phyloP scores from a whole-genome alignment of 106 monocot species.

The Amphibolis antarctica region DNA sequence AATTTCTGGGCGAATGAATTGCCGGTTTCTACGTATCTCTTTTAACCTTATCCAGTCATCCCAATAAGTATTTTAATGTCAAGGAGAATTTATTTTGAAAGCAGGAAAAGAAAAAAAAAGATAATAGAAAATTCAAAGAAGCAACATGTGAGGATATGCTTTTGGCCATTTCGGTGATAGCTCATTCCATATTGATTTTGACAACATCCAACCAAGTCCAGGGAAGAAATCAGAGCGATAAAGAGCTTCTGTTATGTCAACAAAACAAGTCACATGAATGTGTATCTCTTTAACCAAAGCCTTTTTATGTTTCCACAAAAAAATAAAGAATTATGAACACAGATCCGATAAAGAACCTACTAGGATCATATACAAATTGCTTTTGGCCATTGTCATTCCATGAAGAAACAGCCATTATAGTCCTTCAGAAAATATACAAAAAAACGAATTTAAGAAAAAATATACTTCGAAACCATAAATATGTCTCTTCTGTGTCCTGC shows the following conservation, averaged over 20 bases:
- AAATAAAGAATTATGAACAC: no score
- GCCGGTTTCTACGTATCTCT: slow-evolving; percentile 69
- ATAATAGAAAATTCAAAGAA: neutral
- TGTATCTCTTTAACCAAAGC: neutral
- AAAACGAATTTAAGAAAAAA: neutral
- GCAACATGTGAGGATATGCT: slow-evolving; percentile 75
- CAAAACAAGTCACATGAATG: neutral
- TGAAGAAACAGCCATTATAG: slow-evolving; percentile 98
- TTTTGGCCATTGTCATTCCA: slow-evolving; percentile 99
- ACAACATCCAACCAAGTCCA: slow-evolving; percentile 99
- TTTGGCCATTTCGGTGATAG: slow-evolving; percentile 99
- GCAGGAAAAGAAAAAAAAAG: neutral
- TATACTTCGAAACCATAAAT: neutral
- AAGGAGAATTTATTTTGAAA: slow-evolving; percentile 34
- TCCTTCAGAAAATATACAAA: slow-evolving; percentile 28
- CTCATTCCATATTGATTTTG: slow-evolving; percentile 84
- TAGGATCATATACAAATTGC: slow-evolving; percentile 84
- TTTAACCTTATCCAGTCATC: slow-evolving; percentile 99
- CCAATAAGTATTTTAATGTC: slow-evolving; percentile 86
- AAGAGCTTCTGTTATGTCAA: slow-evolving; percentile 42
- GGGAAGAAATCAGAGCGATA: slow-evolving; percentile 99
- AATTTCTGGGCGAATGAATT: slow-evolving; percentile 97
- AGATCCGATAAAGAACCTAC: slow-evolving; percentile 21
- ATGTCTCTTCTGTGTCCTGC: neutral
- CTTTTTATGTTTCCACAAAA: neutral